phyloP scores from a whole-genome alignment of 495 filamentous ascomycete genomes.

The Pyronema omphalodes region DNA sequence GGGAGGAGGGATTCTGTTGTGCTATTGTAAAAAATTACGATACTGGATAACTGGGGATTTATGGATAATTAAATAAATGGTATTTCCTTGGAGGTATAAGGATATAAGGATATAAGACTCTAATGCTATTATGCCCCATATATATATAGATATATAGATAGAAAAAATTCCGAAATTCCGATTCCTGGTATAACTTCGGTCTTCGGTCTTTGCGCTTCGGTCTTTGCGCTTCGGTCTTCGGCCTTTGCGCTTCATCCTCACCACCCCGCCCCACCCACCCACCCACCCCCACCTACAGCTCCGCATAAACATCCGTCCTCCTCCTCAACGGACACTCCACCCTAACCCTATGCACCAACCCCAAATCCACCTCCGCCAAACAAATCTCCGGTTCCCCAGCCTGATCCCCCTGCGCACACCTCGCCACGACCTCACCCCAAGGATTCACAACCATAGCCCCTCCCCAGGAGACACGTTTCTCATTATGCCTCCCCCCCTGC shows the following conservation, averaged over 20 bases:
- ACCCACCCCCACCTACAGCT: too few relatives aligned
- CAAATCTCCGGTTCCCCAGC: conserved; percentile 28
- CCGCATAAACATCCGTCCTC: conserved; percentile 7
- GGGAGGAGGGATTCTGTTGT: too few relatives aligned
- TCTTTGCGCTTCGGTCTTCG: too few relatives aligned
- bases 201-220: too few relatives aligned
- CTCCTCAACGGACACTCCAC: conserved; percentile 27
- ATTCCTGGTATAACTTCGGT: too few relatives aligned
- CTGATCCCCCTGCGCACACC: conserved; percentile 28
- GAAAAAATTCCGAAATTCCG: conserved; percentile 1
- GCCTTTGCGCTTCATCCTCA: too few relatives aligned
- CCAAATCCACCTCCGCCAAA: conserved; percentile 32
- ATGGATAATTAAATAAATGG: too few relatives aligned
- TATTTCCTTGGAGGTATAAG: too few relatives aligned
- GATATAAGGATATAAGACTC: neutral
- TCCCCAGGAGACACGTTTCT: conserved; percentile 66
- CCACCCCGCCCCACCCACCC: too few relatives aligned
- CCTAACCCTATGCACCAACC: conserved; percentile 28
- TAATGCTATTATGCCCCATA: neutral
- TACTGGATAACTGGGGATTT: too few relatives aligned
- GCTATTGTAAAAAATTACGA: too few relatives aligned
- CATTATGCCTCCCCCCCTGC: conserved; percentile 63
- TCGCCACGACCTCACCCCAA: conserved; percentile 60
- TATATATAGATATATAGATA: neutral
- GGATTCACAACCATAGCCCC: conserved; percentile 68